These are phyloP conservation scores for Phylloporus arenicola DNA, from an alignment of 768 basidiomycete species.

Conservation along the genomic window DNA sequence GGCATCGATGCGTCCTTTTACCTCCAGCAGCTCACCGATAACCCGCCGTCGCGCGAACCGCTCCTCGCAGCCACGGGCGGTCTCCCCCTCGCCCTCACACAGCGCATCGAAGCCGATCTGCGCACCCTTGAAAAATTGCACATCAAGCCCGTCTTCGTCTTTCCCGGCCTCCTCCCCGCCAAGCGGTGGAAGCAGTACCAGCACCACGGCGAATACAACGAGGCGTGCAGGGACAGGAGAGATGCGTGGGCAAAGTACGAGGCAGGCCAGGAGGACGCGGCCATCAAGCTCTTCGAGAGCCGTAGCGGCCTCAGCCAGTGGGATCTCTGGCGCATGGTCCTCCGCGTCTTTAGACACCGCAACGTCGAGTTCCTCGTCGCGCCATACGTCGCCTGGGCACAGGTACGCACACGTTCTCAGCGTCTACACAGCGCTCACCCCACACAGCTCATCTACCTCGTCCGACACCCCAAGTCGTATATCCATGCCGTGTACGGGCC, in stretches of 20 bases:
- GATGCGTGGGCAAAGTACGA: slow-evolving; percentile 96
- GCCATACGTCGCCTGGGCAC: slow-evolving; percentile 92
- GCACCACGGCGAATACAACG: slow-evolving; percentile 51
- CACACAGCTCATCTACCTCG: slow-evolving; percentile 84
- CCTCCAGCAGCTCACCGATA: slow-evolving; percentile 71
- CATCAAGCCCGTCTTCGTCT: slow-evolving; percentile 99
- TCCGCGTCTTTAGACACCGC: slow-evolving; percentile 89
- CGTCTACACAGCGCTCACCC: slow-evolving; percentile 7
- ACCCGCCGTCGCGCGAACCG: slow-evolving; percentile 76
- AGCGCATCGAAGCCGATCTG: slow-evolving; percentile 87
- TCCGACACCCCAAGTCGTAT: slow-evolving; percentile 88
- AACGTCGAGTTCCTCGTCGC: slow-evolving; percentile 96
- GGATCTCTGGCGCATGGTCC: slow-evolving; percentile 92
- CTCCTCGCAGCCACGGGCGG: slow-evolving; percentile 94
- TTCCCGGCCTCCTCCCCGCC: slow-evolving; percentile 80
- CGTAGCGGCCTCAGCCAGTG: slow-evolving; percentile 68
- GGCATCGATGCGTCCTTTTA: slow-evolving; percentile 97
- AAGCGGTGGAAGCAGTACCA: slow-evolving; percentile 58
- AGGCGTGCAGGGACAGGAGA: slow-evolving; percentile 68
- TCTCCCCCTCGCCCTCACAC: slow-evolving; percentile 80
- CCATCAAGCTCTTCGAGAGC: slow-evolving; percentile 78
- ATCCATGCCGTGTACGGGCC: slow-evolving; percentile 92
- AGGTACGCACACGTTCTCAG: slow-evolving; percentile 53
- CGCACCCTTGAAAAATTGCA: slow-evolving; percentile 83
- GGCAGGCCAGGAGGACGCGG: slow-evolving; percentile 82